Evolutionary conservation across 202 grass and related monocot genomes (phyloP), one percentile per base, ranked within the genome.

Genomic region (Alloteropsis angusta): DNA sequence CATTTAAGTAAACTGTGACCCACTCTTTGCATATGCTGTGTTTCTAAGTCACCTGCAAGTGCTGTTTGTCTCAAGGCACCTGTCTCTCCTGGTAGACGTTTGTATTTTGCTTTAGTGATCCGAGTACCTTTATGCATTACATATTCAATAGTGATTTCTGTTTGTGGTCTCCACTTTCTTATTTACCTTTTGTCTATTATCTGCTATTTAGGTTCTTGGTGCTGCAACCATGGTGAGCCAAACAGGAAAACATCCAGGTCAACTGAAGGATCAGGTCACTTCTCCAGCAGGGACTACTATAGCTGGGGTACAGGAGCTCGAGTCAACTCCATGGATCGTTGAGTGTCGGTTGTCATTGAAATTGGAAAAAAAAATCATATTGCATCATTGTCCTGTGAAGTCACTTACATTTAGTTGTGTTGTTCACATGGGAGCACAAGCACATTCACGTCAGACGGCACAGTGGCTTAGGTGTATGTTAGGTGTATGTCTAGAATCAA

Each of bases 271-370:
- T 75, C 90, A 87, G 41, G 96, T 99, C 69, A 88, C 96, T 45
- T 99, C 96, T 62, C 96, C 96, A 23, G 96, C 96, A 36, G 96
- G 96, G 53, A 99, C 96, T 34, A 99, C 96, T 18, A 99, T 99
- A 62, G 74, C 96, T 21, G 96, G 96, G n/a, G 85, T 99, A 75
- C 89, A 81, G 64, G 96, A 93, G 77, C 76, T 99, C 7, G 96
- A 99, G 87, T n/a, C n/a, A n/a, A n/a, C n/a, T n/a, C n/a, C n/a
- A n/a, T n/a, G n/a, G n/a, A n/a, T n/a, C n/a, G n/a, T n/a, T n/a
- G n/a, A n/a, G n/a, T n/a, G n/a, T n/a, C n/a, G n/a, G n/a, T n/a
- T n/a, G n/a, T n/a, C n/a, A n/a, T n/a, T n/a, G n/a, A n/a, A n/a
- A n/a, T n/a, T n/a, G n/a, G n/a, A n/a, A n/a, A n/a, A n/a, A n/a